Evolutionary conservation across 2,329 filamentous ascomycete species (phyloP), one percentile per base, ranked within the genome.

Genomic region (Pestalotiopsis sp.): DNA sequence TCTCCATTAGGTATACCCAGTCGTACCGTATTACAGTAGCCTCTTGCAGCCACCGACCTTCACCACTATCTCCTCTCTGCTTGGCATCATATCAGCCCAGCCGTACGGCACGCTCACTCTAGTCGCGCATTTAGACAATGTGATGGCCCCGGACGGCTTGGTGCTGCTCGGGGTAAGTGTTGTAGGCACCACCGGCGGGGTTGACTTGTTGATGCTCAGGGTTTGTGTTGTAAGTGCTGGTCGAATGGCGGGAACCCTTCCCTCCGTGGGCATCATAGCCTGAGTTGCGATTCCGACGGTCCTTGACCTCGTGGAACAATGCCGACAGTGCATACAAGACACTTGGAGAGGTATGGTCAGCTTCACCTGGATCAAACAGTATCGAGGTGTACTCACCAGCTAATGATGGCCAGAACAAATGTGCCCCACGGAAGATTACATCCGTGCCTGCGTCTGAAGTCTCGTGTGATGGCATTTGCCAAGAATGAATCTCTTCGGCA

Each of bases 401-500:
- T 81, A 66, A 82, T 71, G 58, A 83, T 82, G 7, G 81, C 81
- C 67, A 82, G 66, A 10, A 81, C 76, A 68, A 83, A 83, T 0
- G 79, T 81, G 0, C 79, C 81, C 73, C 79, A 82, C 1, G 80
- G 80, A 40, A 83, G 67, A 56, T 79, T 77, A 70, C 81, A 83
- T 66, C 76, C 73, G 9, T 73, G 35, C 14, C 68, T 67, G 20
- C 64, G 39, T 11, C 57, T 30, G 22, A 68, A 61, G 11, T 57
- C 48, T 44, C 68, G 60, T 56, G 68, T 6, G 57, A 62, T 30
- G 30, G 38, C 39, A n/a, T 48, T 48, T 3, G 30, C 40, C 20
- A 38, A 35, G 24, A 62, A 39, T 0, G 52, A 22, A 11, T 35
- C 22, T 67, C 71, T 6, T 69, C 75, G 69, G 58, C 77, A 77